phyloP scores from a whole-genome alignment of 1,284 basidiomycete genomes.

The Cystobasidium sp. region DNA sequence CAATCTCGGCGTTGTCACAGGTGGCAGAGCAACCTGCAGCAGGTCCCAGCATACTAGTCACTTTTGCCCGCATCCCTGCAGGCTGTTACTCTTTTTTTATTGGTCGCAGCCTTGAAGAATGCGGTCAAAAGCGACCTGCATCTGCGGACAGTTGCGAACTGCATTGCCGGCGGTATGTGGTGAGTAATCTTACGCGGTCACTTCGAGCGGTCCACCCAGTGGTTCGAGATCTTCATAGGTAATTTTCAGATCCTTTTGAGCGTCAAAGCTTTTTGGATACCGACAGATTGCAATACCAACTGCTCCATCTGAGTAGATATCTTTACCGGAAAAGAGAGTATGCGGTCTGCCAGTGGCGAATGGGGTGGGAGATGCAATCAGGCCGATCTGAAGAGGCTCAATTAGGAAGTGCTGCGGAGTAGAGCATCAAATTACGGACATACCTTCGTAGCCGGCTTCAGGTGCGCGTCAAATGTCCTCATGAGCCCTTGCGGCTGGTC shows the following conservation, averaged over 20 bases:
- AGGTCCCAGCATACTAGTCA: no score
- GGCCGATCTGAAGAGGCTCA: slow-evolving; percentile 17
- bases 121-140: no score
- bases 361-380: slow-evolving; percentile 43
- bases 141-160: no score
- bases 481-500: slow-evolving; percentile 44
- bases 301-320: slow-evolving; percentile 40
- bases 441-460: slow-evolving; percentile 33
- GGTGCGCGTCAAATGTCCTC: slow-evolving; percentile 18
- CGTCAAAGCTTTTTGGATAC: slow-evolving; percentile 2
- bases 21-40: neutral
- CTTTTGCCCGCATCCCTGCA: no score
- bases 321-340: slow-evolving; percentile 32
- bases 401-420: neutral
- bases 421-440: neutral
- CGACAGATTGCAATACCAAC: slow-evolving; percentile 44
- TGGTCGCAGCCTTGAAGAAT: no score
- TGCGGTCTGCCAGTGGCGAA: slow-evolving; percentile 44
- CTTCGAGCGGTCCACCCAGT: slow-evolving; percentile 39
- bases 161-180: neutral
- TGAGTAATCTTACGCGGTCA: slow-evolving; percentile 19
- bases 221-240: slow-evolving; percentile 26
- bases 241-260: slow-evolving; percentile 1
- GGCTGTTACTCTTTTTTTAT: no score
- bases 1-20: neutral